A percentile compares a stretch with the other conserved stretches of the same genome.
phyloP scores from a whole-genome alignment of 2,329 filamentous ascomycete genomes.

The Colletotrichum sp. region DNA sequence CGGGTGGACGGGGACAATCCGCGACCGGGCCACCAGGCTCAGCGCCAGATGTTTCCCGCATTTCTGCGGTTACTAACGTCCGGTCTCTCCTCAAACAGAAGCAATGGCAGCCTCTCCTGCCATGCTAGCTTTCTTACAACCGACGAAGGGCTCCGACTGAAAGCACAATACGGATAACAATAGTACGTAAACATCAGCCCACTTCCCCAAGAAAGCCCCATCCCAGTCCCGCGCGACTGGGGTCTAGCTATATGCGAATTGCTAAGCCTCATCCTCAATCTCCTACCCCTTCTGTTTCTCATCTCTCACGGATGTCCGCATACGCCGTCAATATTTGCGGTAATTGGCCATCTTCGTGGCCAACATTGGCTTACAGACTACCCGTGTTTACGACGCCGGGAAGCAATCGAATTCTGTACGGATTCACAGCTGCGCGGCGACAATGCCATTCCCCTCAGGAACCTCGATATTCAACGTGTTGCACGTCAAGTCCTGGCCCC shows the following conservation, averaged over 20 bases:
- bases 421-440: background rate
- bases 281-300: background rate
- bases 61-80: background rate
- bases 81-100: background rate
- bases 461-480: background rate
- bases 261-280: background rate
- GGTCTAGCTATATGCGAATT: background rate
- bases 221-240: background rate
- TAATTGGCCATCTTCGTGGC: background rate
- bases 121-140: background rate
- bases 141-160: background rate
- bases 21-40: background rate
- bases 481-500: background rate
- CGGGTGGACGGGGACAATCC: background rate
- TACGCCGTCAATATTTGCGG: background rate
- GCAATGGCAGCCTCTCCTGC: background rate
- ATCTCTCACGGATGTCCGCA: conserved; percentile 1
- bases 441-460: background rate
- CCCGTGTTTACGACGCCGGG: background rate
- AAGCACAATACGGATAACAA: background rate
- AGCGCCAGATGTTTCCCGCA: background rate
- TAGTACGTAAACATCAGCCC: conserved; percentile 1
- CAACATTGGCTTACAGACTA: background rate
- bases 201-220: background rate
- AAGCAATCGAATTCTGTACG: background rate